phyloP scores from a whole-genome alignment of 2,329 filamentous ascomycete species.

The Tolypocladium amazonense region DNA sequence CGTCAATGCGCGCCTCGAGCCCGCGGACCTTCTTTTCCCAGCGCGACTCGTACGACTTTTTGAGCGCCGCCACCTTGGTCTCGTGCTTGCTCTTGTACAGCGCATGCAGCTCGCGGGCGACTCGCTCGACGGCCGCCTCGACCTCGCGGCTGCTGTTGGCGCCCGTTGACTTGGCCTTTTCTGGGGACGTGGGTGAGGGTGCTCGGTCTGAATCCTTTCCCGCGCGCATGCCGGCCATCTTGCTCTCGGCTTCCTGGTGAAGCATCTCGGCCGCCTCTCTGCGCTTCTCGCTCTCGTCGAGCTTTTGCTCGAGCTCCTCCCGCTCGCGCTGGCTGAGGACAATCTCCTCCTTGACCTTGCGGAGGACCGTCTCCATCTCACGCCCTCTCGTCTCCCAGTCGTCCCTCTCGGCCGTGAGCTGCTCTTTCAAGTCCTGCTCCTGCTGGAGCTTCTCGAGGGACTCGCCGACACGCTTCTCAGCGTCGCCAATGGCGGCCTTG shows the following conservation, averaged over 20 bases:
- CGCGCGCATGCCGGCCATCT: conserved; percentile 63
- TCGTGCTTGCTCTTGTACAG: conserved; percentile 98
- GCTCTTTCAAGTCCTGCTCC: conserved; percentile 58
- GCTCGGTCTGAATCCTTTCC: conserved; percentile 35
- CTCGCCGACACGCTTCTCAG: conserved; percentile 84
- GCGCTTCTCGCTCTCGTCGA: conserved; percentile 68
- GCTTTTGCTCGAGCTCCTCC: conserved; percentile 64
- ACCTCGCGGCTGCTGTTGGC: conserved; percentile 50
- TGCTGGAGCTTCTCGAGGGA: conserved; percentile 76
- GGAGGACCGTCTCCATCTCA: conserved; percentile 75
- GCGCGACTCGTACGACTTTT: conserved; percentile 71
- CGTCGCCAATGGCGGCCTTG: conserved; percentile 79
- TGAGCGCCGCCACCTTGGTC: conserved; percentile 85
- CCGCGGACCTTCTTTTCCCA: conserved; percentile 83
- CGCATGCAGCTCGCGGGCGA: conserved; percentile 84
- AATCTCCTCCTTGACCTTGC: conserved; percentile 73
- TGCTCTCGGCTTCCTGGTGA: conserved; percentile 65
- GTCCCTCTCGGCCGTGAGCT: conserved; percentile 62
- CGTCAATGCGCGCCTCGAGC: conserved; percentile 60
- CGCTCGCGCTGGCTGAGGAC: conserved; percentile 67
- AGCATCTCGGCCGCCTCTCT: conserved; percentile 65
- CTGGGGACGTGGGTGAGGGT: conserved; percentile 18
- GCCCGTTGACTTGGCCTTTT: conserved; percentile 23
- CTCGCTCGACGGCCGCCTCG: conserved; percentile 77
- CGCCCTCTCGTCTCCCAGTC: conserved; percentile 76